These are phyloP conservation scores for Ceratopteris richardii DNA, from an alignment of 75 land plant species.

Conservation along the genomic window DNA sequence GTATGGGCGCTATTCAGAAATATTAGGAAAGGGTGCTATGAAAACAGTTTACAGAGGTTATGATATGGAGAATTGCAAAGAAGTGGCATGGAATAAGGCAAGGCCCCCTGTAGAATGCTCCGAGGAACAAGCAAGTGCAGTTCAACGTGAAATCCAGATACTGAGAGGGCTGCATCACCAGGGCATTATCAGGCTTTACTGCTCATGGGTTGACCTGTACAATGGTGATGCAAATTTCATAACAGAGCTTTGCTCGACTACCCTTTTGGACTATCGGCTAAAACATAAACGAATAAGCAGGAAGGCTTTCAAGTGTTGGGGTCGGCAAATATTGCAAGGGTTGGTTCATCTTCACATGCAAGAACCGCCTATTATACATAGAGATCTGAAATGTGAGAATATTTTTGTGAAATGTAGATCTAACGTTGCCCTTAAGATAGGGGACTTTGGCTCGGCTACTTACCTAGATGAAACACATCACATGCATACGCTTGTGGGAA, in stretches of 20 bases:
- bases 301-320: conserved; percentile 73
- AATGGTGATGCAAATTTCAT: conserved; percentile 54
- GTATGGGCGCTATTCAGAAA: conserved; percentile 61
- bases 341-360: conserved; percentile 59
- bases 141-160: conserved; percentile 39
- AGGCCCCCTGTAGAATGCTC: conserved; percentile 15
- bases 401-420: conserved; percentile 71
- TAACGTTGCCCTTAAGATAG: conserved; percentile 33
- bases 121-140: conserved; percentile 24
- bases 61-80: conserved; percentile 67
- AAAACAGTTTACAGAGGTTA: conserved; percentile 73
- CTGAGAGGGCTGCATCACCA: conserved; percentile 32
- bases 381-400: conserved; percentile 77
- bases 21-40: conserved; percentile 54
- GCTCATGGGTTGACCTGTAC: conserved; percentile 41
- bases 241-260: conserved; percentile 72
- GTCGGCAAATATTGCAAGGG: conserved; percentile 49
- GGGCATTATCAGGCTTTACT: conserved; percentile 39
- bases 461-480: conserved; percentile 36
- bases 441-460: conserved; percentile 64
- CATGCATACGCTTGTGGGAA: conserved; percentile 57
- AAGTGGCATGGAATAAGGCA: conserved; percentile 75
- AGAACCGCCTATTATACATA: conserved; percentile 72
- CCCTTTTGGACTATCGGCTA: conserved; percentile 54
- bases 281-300: conserved; percentile 56